phyloP scores from a whole-genome alignment of 805 yeast species.

The Candida morakotiae region DNA sequence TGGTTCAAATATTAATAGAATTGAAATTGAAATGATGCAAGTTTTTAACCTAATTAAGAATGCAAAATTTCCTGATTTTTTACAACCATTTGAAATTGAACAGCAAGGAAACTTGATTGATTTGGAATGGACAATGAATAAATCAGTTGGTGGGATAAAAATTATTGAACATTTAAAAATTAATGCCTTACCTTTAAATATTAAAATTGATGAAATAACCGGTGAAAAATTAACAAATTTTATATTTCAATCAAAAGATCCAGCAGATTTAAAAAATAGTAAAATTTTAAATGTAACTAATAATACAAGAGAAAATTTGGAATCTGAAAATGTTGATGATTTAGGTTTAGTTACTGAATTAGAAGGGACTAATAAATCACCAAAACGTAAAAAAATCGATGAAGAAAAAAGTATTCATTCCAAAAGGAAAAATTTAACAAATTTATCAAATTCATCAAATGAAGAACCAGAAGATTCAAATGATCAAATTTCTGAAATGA shows the following conservation, averaged over 20 bases:
- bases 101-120: constrained; percentile 18
- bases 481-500: constrained; percentile 52
- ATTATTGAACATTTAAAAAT: constrained; percentile 36
- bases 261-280: constrained; percentile 10
- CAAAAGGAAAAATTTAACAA: constrained; percentile 1
- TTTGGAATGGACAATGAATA: constrained; percentile 40
- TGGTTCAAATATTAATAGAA: constrained; percentile 35
- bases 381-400: constrained; percentile 5
- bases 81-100: constrained; percentile 23
- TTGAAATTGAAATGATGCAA: constrained; percentile 35
- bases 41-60: constrained; percentile 31
- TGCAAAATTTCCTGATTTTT: constrained; percentile 28
- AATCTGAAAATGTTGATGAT: constrained; percentile 9
- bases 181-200: constrained; percentile 32
- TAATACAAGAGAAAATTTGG: constrained; percentile 1
- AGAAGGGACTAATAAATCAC: constrained; percentile 12
- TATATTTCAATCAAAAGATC: constrained; percentile 27
- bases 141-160: constrained; percentile 40
- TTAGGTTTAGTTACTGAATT: constrained; percentile 9
- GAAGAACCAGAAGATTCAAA: constrained; percentile 10
- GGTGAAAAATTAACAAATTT: constrained; percentile 35
- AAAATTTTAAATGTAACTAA: constrained; percentile 7
- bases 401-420: constrained; percentile 1
- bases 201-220: constrained; percentile 36
- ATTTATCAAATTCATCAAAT: background rate